phyloP scores from a whole-genome alignment of 345 rosid genomes.

The Eucalyptus caleyi region DNA sequence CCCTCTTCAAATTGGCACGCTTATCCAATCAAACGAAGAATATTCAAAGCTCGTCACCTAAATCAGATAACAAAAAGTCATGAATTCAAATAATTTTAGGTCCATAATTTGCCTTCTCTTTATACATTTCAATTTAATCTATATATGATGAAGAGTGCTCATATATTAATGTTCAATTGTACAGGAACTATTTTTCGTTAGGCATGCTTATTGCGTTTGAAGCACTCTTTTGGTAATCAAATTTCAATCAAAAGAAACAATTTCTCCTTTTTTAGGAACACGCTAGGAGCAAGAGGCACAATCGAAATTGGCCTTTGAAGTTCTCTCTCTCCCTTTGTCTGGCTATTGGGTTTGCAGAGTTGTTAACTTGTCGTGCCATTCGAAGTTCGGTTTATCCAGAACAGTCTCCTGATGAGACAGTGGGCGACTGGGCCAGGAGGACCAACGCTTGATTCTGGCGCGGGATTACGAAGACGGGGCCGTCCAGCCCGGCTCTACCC shows the following conservation, averaged over 20 bases:
- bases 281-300: not conserved
- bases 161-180: not conserved
- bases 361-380: not conserved
- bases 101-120: rapidly evolving
- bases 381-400: not conserved
- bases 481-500: not conserved
- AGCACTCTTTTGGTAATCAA: not conserved
- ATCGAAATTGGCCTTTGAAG: not conserved
- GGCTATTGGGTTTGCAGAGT: not conserved
- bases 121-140: not conserved
- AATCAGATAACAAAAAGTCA: rapidly evolving
- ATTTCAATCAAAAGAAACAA: not conserved
- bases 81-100: not conserved
- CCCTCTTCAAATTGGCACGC: not conserved
- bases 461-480: not conserved
- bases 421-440: not conserved
- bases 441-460: not conserved
- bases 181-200: no score
- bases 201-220: no score
- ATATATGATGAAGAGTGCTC: rapidly evolving
- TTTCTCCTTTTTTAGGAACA: not conserved
- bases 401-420: not conserved
- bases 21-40: not conserved
- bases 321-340: not conserved
- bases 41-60: not conserved